Conservation (phyloP, 169 alveolate genomes). For the Plasmodium falciparum region DNA sequence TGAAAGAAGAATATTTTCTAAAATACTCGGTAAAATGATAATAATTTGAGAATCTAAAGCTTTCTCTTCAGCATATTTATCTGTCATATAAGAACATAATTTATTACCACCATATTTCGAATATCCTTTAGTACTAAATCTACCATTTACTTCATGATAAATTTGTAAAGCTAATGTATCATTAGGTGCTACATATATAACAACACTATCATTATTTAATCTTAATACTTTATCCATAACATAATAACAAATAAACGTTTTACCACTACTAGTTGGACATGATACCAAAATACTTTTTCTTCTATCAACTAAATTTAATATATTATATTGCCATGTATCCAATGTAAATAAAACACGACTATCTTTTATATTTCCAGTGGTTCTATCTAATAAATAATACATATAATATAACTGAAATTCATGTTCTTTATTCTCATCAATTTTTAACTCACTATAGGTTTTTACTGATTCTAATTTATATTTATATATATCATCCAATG, state of each 20-base stretch:
- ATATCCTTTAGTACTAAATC: conserved; percentile 91
- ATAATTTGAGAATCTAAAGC: conserved; percentile 90
- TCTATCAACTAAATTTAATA: conserved; percentile 89
- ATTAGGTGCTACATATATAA: conserved; percentile 93
- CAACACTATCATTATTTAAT: conserved; percentile 90
- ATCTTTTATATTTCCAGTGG: conserved; percentile 89
- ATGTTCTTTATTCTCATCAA: conserved; percentile 80
- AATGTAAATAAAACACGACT: conserved; percentile 92
- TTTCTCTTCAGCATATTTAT: conserved; percentile 86
- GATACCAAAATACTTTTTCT: conserved; percentile 87
- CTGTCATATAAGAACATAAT: conserved; percentile 78
- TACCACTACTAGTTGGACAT: conserved; percentile 95
- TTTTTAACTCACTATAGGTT: conserved; percentile 52
- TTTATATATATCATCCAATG: conserved; percentile 33
- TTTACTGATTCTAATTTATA: conserved; percentile 36
- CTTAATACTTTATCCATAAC: conserved; percentile 93
- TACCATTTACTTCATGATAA: conserved; percentile 91
- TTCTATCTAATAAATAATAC: conserved; percentile 90
- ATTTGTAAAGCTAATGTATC: conserved; percentile 93
- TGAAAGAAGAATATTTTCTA: conserved; percentile 90
- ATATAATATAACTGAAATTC: conserved; percentile 87
- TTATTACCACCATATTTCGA: conserved; percentile 82
- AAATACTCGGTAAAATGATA: conserved; percentile 90
- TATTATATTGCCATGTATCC: conserved; percentile 93
- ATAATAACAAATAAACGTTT: conserved; percentile 94